Evolutionary conservation across 352 stramenopile genomes (phyloP).

Genomic region (Phytophthora ohioensis): DNA sequence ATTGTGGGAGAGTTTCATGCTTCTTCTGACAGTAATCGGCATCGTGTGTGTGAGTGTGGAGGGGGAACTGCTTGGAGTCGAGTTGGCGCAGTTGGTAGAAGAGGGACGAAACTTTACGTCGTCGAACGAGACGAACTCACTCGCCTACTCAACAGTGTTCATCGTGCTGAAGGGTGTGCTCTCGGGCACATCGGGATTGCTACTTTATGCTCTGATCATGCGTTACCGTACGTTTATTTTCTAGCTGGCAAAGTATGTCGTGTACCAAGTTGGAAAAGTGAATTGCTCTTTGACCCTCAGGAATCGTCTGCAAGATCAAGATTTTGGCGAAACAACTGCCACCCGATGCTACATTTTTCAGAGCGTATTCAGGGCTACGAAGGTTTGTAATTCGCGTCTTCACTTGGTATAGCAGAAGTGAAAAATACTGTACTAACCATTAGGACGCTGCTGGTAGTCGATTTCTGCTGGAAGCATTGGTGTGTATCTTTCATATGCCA

Average conservation of each 20-base stretch:
- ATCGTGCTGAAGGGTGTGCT: conserved; percentile 54
- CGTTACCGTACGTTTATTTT: conserved; percentile 52
- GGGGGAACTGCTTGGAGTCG: conserved; percentile 60
- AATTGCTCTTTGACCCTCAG: conserved; percentile 12
- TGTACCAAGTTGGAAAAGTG: too few relatives aligned
- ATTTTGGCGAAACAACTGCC: conserved; percentile 53
- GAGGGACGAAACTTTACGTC: conserved; percentile 18
- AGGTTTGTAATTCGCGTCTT: conserved; percentile 20
- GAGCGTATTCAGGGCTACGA: conserved; percentile 49
- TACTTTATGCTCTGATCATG: conserved; percentile 47
- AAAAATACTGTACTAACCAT: neutral
- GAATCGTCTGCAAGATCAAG: conserved; percentile 48
- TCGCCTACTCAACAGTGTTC: conserved; percentile 36
- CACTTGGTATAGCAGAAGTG: neutral
- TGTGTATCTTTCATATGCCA: conserved; percentile 57
- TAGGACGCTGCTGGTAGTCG: conserved; percentile 23
- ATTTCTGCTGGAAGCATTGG: conserved; percentile 52
- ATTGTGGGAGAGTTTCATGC: conserved; percentile 59
- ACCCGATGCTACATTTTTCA: conserved; percentile 41
- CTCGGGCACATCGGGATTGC: conserved; percentile 40
- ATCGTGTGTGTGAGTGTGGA: conserved; percentile 56
- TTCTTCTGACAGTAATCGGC: conserved; percentile 41
- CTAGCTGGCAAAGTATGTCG: too few relatives aligned
- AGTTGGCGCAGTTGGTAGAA: conserved; percentile 33
- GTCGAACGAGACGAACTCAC: conserved; percentile 11